A percentile compares a stretch with the other conserved stretches of the same genome.
Evolutionary conservation across 768 basidiomycete species (phyloP).

Genomic region (Tulasnella sp.): DNA sequence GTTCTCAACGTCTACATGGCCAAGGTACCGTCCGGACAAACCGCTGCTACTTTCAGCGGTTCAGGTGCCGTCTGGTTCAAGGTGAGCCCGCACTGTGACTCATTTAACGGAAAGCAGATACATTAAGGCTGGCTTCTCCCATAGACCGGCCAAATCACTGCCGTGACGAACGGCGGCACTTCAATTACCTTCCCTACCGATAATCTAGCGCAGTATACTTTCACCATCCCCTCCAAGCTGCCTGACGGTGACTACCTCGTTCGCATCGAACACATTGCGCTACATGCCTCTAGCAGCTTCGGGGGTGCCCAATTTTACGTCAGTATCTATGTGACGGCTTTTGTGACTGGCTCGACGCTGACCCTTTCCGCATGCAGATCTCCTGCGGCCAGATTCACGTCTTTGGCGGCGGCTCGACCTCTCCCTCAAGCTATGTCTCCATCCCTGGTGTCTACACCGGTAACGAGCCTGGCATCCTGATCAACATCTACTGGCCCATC

Average conservation of each 20-base stretch:
- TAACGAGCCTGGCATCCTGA: constrained; percentile 4
- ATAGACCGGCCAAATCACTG: constrained; percentile 2
- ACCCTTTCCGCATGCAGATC: neutral
- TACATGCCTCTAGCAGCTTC: constrained; percentile 6
- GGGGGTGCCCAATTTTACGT: constrained; percentile 22
- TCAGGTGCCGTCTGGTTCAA: constrained; percentile 32
- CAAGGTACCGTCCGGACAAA: constrained; percentile 23
- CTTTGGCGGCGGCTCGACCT: constrained; percentile 6
- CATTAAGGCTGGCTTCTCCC: neutral
- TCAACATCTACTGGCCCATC: constrained; percentile 24
- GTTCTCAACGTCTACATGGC: constrained; percentile 22
- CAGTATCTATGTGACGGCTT: neutral
- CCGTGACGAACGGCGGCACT: constrained; percentile 21
- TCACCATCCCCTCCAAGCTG: constrained; percentile 16
- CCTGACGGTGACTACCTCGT: constrained; percentile 23
- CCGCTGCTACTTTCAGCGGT: constrained; percentile 33
- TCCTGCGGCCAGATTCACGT: constrained; percentile 17
- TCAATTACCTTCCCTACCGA: constrained; percentile 28
- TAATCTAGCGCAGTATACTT: neutral
- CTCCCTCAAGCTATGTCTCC: neutral
- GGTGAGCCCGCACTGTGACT: neutral
- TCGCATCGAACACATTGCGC: constrained; percentile 30
- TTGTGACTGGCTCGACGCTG: neutral
- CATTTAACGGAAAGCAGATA: neutral
- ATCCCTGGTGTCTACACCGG: constrained; percentile 25